phyloP scores from a whole-genome alignment of 2,329 filamentous ascomycete genomes.

The Venturia aucupariae region DNA sequence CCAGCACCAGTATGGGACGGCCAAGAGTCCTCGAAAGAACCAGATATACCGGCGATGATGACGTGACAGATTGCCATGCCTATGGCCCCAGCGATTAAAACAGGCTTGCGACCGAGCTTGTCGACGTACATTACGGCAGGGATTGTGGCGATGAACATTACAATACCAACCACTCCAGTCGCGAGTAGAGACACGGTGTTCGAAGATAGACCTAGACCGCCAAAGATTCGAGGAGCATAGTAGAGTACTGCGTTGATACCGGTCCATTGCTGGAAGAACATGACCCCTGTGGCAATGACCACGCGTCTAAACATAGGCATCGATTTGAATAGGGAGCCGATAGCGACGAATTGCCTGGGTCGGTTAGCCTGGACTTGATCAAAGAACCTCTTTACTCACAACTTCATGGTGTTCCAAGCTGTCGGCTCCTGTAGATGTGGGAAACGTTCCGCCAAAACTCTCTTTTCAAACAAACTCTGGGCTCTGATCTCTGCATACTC shows the following conservation, averaged over 20 bases:
- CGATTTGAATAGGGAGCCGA: slow-evolving; percentile 54
- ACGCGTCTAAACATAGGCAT: slow-evolving; percentile 59
- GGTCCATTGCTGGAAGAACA: slow-evolving; percentile 45
- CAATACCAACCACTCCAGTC: slow-evolving; percentile 62
- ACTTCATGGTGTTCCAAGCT: slow-evolving; percentile 44
- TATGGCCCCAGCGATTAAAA: slow-evolving; percentile 54
- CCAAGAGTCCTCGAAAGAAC: slow-evolving; percentile 53
- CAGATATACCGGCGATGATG: slow-evolving; percentile 51
- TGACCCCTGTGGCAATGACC: slow-evolving; percentile 46
- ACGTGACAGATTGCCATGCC: slow-evolving; percentile 64
- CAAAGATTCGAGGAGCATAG: slow-evolving; percentile 44
- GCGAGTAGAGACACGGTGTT: slow-evolving; percentile 51
- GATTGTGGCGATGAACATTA: slow-evolving; percentile 59
- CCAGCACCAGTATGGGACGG: slow-evolving; percentile 49
- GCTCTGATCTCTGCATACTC: slow-evolving; percentile 81
- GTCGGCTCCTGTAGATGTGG: slow-evolving; percentile 54
- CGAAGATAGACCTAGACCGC: slow-evolving; percentile 34
- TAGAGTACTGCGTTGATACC: slow-evolving; percentile 39
- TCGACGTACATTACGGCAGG: slow-evolving; percentile 66
- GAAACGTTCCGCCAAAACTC: slow-evolving; percentile 57
- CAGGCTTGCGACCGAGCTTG: slow-evolving; percentile 58
- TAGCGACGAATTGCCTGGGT: slow-evolving; percentile 58
- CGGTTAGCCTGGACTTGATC: slow-evolving; percentile 24
- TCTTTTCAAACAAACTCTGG: slow-evolving; percentile 68
- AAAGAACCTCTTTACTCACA: slow-evolving; percentile 17